Evolutionary conservation across 2,329 filamentous ascomycete species (phyloP).

Genomic region (Xylariales sp.): DNA sequence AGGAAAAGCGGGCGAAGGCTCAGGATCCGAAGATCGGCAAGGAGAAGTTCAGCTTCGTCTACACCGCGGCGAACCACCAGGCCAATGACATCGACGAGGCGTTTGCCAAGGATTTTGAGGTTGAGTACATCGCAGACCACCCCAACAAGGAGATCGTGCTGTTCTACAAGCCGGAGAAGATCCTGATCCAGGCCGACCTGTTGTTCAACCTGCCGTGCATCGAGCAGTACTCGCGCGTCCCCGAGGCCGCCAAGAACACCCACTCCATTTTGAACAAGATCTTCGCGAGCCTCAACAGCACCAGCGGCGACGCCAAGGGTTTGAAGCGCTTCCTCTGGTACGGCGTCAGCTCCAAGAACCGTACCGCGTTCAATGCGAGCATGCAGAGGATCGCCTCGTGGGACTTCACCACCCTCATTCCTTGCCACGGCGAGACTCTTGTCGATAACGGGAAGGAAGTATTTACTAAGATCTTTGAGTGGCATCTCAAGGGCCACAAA

Average conservation of each 20-base stretch:
- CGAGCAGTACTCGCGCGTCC: slow-evolving; percentile 73
- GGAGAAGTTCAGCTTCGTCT: slow-evolving; percentile 63
- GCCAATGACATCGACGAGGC: slow-evolving; percentile 60
- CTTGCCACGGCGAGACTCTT: slow-evolving; percentile 90
- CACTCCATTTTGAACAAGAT: slow-evolving; percentile 36
- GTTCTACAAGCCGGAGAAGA: slow-evolving; percentile 71
- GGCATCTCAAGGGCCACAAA: slow-evolving; percentile 61
- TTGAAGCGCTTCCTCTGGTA: slow-evolving; percentile 86
- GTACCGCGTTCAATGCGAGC: slow-evolving; percentile 65
- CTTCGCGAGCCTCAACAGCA: slow-evolving; percentile 53
- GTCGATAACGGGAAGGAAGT: slow-evolving; percentile 68
- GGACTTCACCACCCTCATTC: slow-evolving; percentile 82
- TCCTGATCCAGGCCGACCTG: slow-evolving; percentile 84
- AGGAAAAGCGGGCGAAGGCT: slow-evolving; percentile 70
- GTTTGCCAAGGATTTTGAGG: slow-evolving; percentile 83
- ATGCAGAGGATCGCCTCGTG: slow-evolving; percentile 66
- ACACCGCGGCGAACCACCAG: slow-evolving; percentile 50
- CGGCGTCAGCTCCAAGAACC: slow-evolving; percentile 54
- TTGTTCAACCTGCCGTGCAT: slow-evolving; percentile 85
- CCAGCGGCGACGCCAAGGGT: slow-evolving; percentile 63
- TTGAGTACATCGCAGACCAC: slow-evolving; percentile 77
- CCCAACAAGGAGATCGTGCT: slow-evolving; percentile 86
- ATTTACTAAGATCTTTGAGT: slow-evolving; percentile 75
- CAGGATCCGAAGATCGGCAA: slow-evolving; percentile 50
- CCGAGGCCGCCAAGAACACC: slow-evolving; percentile 36